A percentile compares a stretch with the other conserved stretches of the same genome.
Conservation (phyloP, 805 yeast species). For the Teunomyces cretensis region DNA sequence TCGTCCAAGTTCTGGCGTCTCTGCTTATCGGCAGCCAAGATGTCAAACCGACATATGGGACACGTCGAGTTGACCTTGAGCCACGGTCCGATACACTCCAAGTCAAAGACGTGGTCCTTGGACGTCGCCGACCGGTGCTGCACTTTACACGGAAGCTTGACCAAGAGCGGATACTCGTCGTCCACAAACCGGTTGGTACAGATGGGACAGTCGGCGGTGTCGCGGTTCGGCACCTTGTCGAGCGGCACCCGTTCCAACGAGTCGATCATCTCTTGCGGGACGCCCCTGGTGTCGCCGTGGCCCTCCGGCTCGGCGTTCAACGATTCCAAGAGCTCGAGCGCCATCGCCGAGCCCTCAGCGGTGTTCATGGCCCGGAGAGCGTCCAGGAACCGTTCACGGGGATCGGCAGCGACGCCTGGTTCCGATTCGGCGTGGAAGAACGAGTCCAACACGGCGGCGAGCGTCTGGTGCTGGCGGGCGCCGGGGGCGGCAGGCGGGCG, state of each 20-base stretch:
- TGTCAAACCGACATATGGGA: slow-evolving; percentile 81
- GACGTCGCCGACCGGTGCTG: slow-evolving; percentile 19
- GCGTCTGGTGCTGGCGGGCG: slow-evolving; percentile 23
- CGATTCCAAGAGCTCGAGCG: slow-evolving; percentile 20
- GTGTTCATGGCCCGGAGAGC: slow-evolving; percentile 31
- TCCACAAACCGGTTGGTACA: slow-evolving; percentile 73
- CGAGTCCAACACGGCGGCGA: slow-evolving; percentile 32
- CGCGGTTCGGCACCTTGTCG: slow-evolving; percentile 33
- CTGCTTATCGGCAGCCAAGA: slow-evolving; percentile 40
- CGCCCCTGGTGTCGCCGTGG: slow-evolving; percentile 41
- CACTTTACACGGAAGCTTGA: slow-evolving; percentile 64
- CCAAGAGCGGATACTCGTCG: slow-evolving; percentile 79
- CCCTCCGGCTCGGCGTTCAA: slow-evolving; percentile 12
- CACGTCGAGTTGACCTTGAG: slow-evolving; percentile 70
- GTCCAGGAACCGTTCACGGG: slow-evolving; percentile 25
- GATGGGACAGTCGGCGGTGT: slow-evolving; percentile 75
- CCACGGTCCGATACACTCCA: slow-evolving; percentile 93
- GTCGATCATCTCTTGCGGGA: slow-evolving; percentile 70
- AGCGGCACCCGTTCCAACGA: slow-evolving; percentile 65
- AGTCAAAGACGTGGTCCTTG: slow-evolving; percentile 70
- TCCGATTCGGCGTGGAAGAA: slow-evolving; percentile 23
- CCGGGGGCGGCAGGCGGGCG: slow-evolving; percentile 13
- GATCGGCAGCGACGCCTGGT: slow-evolving; percentile 8
- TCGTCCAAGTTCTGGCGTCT: slow-evolving; percentile 31
- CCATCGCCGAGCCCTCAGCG: slow-evolving; percentile 32